Evolutionary conservation across 352 stramenopile species (phyloP), one percentile per base, ranked within the genome.

Genomic region (Phytophthora meadii): DNA sequence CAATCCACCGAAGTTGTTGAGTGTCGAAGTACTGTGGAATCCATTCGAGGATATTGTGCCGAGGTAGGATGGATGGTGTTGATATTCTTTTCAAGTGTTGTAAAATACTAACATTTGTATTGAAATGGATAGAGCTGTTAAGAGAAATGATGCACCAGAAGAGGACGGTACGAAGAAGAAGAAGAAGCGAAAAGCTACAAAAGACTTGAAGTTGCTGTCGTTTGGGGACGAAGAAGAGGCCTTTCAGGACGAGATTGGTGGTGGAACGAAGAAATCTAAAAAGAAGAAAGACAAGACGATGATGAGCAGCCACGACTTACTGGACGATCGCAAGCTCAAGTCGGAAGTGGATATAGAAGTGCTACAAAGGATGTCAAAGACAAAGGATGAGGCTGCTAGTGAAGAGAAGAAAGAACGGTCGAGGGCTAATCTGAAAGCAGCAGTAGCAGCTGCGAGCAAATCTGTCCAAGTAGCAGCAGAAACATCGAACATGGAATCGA

Each of bases 21-120:
- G 82, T 49, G 82, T 89, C 32, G 96, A 98, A 61, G 93, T 99
- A 49, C 70, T 98, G 7, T 94, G 95, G 72, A 98, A 98, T 63
- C 96, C 97, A 15, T 99, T 99, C 64, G 78, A 97, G 22, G 92
- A 98, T 69, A 90, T 99, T 54, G 87, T 98, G 17, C 92, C 95
- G 42, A 81, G 81, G 72, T 85, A 62, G 44, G 52, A 54, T 5
- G 6, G 15, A 30, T 34, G 8, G 8, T 15, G 30, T 36, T 14
- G 8, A 36, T 11, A 36, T 36, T 36, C 8, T 36, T 36, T 36
- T 14, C 0, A 12, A 36, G 9, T 36, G 22, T 22, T 22, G 22
- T 22, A 22, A 22, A 22, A 22, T 22, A 22, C 22, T 22, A 22
- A 22, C 22, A 22, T 22, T 22, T 22, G 22, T 22, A 22, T 22